These are phyloP conservation scores for Mrakia blollopis DNA, from an alignment of 768 basidiomycete species.

Conservation along the genomic window DNA sequence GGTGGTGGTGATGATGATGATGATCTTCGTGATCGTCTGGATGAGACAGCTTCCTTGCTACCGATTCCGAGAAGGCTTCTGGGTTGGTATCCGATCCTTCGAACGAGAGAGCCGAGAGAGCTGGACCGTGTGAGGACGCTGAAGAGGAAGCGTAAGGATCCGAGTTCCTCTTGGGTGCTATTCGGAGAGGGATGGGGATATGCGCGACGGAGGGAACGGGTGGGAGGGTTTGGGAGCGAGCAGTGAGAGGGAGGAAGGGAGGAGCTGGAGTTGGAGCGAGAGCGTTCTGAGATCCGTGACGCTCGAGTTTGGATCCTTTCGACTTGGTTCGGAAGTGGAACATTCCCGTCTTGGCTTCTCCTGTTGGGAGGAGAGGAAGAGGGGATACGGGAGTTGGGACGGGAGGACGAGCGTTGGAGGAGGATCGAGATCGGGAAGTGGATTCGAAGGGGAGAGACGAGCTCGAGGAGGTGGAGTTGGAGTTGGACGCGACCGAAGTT, in stretches of 20 bases:
- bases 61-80: constrained; percentile 17
- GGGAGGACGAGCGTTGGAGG: not conserved
- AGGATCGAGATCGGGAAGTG: not conserved
- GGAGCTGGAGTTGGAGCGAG: not conserved
- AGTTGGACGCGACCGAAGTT: not conserved
- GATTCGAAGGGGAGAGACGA: constrained; percentile 1
- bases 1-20: not conserved
- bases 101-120: constrained; percentile 26
- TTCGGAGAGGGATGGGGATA: not conserved
- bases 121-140: constrained; percentile 22
- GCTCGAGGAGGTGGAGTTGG: not conserved
- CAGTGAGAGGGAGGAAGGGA: not conserved
- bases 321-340: constrained; percentile 13
- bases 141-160: constrained; percentile 12
- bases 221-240: not conserved
- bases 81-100: constrained; percentile 26
- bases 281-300: not conserved
- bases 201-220: not conserved
- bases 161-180: not conserved
- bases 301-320: not conserved
- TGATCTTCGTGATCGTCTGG: not conserved
- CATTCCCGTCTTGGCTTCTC: not conserved
- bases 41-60: constrained; percentile 14
- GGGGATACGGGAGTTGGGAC: not conserved
- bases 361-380: not conserved